These are phyloP conservation scores for Nicotiana rustica DNA, from an alignment of 305 asterid species.

Conservation along the genomic window DNA sequence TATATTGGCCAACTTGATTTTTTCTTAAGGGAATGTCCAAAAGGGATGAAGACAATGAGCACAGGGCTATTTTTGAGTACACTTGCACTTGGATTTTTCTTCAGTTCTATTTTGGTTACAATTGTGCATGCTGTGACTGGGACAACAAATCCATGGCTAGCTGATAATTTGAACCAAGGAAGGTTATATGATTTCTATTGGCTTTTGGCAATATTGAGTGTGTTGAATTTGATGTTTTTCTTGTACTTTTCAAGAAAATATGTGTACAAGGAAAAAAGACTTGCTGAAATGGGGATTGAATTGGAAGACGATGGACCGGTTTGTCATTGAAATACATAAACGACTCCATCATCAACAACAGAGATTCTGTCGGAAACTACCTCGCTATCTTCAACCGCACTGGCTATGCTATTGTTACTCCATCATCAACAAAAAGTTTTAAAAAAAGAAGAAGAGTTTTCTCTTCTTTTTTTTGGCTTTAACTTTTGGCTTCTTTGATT, in stretches of 20 bases:
- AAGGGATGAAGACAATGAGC: slow-evolving; percentile 89
- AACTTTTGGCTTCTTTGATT: slow-evolving; percentile 17
- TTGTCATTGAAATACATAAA: slow-evolving; percentile 46
- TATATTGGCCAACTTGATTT: slow-evolving; percentile 92
- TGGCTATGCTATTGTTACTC: too few relatives aligned
- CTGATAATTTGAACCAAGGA: slow-evolving; percentile 72
- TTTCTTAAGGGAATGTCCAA: slow-evolving; percentile 78
- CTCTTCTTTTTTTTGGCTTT: background rate
- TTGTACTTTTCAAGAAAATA: slow-evolving; percentile 53
- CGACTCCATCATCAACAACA: too few relatives aligned
- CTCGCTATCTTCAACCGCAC: too few relatives aligned
- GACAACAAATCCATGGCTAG: slow-evolving; percentile 61
- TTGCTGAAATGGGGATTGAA: slow-evolving; percentile 70
- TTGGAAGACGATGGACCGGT: slow-evolving; percentile 51
- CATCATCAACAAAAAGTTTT: background rate
- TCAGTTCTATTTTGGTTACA: slow-evolving; percentile 69
- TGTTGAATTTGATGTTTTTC: slow-evolving; percentile 59
- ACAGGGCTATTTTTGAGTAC: slow-evolving; percentile 77
- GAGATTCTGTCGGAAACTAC: too few relatives aligned
- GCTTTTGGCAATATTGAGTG: slow-evolving; percentile 64
- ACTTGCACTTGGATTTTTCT: slow-evolving; percentile 73
- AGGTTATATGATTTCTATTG: slow-evolving; percentile 76
- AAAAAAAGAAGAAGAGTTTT: too few relatives aligned
- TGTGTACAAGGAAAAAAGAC: slow-evolving; percentile 82
- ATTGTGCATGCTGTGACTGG: slow-evolving; percentile 64